Base-by-base conservation (phyloP, 495 filamentous ascomycete species). In the Staphylotrichum longicolle region DNA sequence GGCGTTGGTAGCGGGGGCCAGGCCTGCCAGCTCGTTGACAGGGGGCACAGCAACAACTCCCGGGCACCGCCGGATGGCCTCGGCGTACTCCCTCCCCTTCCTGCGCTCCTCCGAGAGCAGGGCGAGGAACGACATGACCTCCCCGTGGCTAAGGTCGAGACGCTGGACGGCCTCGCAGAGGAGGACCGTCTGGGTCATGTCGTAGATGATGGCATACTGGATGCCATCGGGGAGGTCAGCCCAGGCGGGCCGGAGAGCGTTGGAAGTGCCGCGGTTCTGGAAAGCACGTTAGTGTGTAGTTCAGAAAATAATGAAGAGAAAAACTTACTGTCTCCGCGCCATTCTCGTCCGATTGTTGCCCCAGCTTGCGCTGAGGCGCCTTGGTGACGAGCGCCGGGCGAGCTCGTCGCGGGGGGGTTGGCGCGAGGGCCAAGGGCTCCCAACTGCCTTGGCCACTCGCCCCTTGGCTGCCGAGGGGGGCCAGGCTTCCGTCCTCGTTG, bases 191-290 rank as follows among this genome's bases (percentile, higher is more conserved):
- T 46, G 33, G 7, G 63, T 63, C 52, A 66, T 14, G 27, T 61
- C 63, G 44, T 53, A 53, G n/a, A 61, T 49, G 47, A 62, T 66
- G 46, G 63, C 52, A 27, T 54, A 69, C 41, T 64, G 63, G 58
- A 64, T 60, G 20, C 51, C 48, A 30, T 62, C 51, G 10, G 64
- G 20, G 3, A 69, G 61, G 27, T 62, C 58, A 0, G 50, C 7
- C 67, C 67, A 69, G 45, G 41, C 45, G 30, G 56, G 56, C 9
- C 20, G 57, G 41, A 12, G 9, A 1, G 2, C 0, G 11, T 11
- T 27, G 37, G 1, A 15, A 12, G 1, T 27, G 42, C 12, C 2
- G 14, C 1, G 14, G 5, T 4, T 42, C 46, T 50, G n/a, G 4
- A 1, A 35, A 52, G 40, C 20, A 27, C 37, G 47, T 53, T 34